Percentiles rank a stretch among this genome's conserved stretches.
Evolutionary conservation across 805 yeast species (phyloP).

Genomic region (Candida loeiensis): DNA sequence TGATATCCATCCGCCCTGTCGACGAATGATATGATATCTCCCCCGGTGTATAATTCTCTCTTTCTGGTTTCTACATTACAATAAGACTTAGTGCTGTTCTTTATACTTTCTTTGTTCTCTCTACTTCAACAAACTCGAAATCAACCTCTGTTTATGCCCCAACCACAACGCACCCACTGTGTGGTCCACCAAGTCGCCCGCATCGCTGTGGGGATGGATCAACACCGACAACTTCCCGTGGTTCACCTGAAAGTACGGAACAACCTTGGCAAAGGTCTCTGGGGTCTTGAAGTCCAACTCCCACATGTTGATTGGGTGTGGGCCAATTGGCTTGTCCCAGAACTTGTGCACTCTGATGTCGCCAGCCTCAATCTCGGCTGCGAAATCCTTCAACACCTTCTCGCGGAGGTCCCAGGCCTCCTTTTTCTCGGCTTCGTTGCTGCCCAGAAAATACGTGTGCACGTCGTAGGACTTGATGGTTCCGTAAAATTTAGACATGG

Average conservation of each 20-base stretch:
- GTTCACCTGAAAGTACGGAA: slow-evolving; percentile 50
- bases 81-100: too few relatives aligned
- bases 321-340: slow-evolving; percentile 51
- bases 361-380: slow-evolving; percentile 39
- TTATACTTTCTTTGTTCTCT: neutral
- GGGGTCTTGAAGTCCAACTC: slow-evolving; percentile 51
- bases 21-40: too few relatives aligned
- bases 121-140: slow-evolving; percentile 13
- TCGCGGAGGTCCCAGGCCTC: slow-evolving; percentile 38
- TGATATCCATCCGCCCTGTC: too few relatives aligned
- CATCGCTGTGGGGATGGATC: slow-evolving; percentile 48
- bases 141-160: slow-evolving; percentile 40
- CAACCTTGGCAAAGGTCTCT: slow-evolving; percentile 39
- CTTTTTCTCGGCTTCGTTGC: slow-evolving; percentile 28
- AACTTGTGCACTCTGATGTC: slow-evolving; percentile 41
- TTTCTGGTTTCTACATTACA: too few relatives aligned
- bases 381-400: slow-evolving; percentile 39
- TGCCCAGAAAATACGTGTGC: slow-evolving; percentile 50
- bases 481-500: slow-evolving; percentile 12
- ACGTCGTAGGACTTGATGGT: slow-evolving; percentile 44
- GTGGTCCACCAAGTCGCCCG: slow-evolving; percentile 46
- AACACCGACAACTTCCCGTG: slow-evolving; percentile 52
- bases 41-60: too few relatives aligned
- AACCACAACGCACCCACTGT: slow-evolving; percentile 56
- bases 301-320: slow-evolving; percentile 59